Evolutionary conservation across 1,139 yeast species (phyloP), one percentile per base, ranked within the genome.

Genomic region (Scheffersomyces cryptocercus): DNA sequence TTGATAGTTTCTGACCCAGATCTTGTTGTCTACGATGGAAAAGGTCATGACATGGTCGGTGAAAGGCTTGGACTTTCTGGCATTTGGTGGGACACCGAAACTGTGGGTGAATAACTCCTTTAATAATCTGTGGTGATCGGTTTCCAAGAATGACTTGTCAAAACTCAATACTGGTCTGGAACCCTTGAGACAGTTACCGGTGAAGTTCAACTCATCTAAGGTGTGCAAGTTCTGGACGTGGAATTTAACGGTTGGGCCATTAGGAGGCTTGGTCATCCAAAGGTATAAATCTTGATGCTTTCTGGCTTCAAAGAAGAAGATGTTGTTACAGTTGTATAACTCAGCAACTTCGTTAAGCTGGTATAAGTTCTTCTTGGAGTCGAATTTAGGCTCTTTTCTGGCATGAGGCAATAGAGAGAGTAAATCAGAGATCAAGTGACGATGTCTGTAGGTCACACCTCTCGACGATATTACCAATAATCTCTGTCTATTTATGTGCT

Each of bases 1-100:
- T 70, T 95, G 99, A 65, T 86, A 93, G 68, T 90, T 91, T 71
- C 99, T 84, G 51, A 90, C 81, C 99, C 99, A 93, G 51, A 93
- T 79, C 71, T 91, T 91, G 61, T 87, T 87, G 68, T 93, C 99
- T 34, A 90, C 96, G 48, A 93, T 84, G 52, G 93, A 82, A 63
- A 93, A 88, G 8, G 97, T 85, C 84, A 91, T 81, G 28, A 93
- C 97, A 62, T 91, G 99, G 65, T 93, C 99, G 51, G 89, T 71
- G 60, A 93, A 93, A 10, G 99, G 99, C 70, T 95, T 93, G 42
- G 91, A 77, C 68, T 88, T 90, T 68, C 98, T 82, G n/a, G 97
- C 89, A 48, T 80, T 77, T 51, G 97, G 97, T 45, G 99, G 99
- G 3, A 95, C 99, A 42, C 99, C 99, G 63, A 95, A 90, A 29